These are phyloP conservation scores for Salix suchowensis DNA, from an alignment of 345 rosid species.

Conservation along the genomic window DNA sequence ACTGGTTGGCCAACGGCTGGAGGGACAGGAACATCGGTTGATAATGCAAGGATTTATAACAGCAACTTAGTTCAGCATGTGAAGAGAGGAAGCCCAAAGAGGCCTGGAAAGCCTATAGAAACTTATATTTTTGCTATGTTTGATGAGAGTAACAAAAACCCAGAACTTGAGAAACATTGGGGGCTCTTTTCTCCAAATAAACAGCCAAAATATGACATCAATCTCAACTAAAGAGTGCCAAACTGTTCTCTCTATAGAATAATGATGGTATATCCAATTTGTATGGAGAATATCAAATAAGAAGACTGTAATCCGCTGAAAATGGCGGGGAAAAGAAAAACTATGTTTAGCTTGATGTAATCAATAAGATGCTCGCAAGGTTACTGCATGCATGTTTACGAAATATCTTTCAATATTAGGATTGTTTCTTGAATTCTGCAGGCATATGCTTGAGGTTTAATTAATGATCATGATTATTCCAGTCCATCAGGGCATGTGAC, in stretches of 20 bases:
- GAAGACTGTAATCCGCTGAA: not conserved
- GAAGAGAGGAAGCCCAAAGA: constrained; percentile 37
- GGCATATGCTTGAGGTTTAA: not conserved
- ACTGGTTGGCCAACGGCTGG: constrained; percentile 64
- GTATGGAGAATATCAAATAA: not conserved
- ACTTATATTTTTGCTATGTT: constrained; percentile 63
- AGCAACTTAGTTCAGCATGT: constrained; percentile 33
- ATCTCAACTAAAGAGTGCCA: constrained; percentile 30
- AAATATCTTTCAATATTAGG: not conserved
- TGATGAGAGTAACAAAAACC: constrained; percentile 48
- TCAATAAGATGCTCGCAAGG: not conserved
- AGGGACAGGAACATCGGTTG: constrained; percentile 30
- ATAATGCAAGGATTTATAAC: constrained; percentile 51
- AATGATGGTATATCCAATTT: not conserved
- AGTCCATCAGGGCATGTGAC: not conserved
- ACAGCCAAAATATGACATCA: constrained; percentile 43
- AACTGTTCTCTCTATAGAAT: constrained; percentile 18
- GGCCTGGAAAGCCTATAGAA: constrained; percentile 43
- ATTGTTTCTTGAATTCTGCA: not conserved
- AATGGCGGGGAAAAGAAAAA: not conserved
- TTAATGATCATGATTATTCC: not conserved
- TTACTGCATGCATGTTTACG: not conserved
- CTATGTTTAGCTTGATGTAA: not conserved
- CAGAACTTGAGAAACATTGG: constrained; percentile 46
- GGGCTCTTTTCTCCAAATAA: constrained; percentile 49